phyloP scores from a whole-genome alignment of 495 filamentous ascomycete genomes.

The Monascus purpureus region DNA sequence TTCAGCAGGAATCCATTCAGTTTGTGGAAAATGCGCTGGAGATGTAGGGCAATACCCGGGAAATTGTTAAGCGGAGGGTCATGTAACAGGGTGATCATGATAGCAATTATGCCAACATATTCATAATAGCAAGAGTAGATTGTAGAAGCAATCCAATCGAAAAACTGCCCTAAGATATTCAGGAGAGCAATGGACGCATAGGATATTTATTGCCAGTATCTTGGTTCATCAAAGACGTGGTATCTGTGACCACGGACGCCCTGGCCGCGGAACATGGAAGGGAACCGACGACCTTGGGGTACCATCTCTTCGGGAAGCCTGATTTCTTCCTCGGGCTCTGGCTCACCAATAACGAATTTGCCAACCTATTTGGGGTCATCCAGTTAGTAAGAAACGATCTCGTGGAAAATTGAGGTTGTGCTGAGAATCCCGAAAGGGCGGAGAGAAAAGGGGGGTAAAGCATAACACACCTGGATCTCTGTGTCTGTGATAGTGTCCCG shows the following conservation, averaged over 20 bases:
- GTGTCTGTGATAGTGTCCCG: slow-evolving; percentile 91
- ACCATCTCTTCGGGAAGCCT: slow-evolving; percentile 54
- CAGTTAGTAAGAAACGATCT: slow-evolving; percentile 5
- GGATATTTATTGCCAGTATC: slow-evolving; percentile 47
- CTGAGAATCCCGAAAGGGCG: not conserved
- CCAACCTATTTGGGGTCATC: slow-evolving; percentile 43
- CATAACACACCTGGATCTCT: slow-evolving; percentile 63
- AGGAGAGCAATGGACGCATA: no score
- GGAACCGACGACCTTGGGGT: slow-evolving; percentile 66
- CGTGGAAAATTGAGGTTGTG: not conserved
- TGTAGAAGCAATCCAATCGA: no score
- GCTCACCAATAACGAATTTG: slow-evolving; percentile 79
- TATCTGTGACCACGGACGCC: slow-evolving; percentile 85
- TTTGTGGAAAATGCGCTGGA: no score
- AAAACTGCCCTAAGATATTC: no score
- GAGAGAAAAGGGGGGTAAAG: not conserved
- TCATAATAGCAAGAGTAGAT: no score
- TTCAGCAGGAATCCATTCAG: no score
- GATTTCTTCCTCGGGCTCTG: slow-evolving; percentile 43
- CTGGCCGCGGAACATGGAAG: slow-evolving; percentile 69
- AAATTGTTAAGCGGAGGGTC: no score
- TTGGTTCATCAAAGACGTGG: slow-evolving; percentile 91
- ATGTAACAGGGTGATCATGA: no score
- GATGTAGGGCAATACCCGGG: no score
- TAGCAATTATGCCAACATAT: no score